These are phyloP conservation scores for Bothriochloa decipiens DNA, from an alignment of 176 grass and related monocot genomes.

Conservation along the genomic window DNA sequence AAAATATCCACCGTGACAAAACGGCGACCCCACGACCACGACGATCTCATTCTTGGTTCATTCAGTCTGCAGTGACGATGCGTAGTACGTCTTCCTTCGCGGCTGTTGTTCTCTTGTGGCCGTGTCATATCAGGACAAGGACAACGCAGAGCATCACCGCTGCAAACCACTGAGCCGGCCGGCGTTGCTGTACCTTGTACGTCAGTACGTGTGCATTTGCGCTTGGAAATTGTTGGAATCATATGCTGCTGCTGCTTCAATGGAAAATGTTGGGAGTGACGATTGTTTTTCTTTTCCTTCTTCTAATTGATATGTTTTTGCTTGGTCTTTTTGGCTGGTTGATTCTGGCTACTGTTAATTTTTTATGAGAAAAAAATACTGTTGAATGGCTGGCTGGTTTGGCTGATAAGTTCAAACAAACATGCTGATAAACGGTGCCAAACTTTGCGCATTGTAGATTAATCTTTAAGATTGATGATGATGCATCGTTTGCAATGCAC, in stretches of 20 bases:
- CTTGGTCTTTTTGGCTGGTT: no score
- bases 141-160: neutral
- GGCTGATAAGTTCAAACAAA: no score
- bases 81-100: neutral
- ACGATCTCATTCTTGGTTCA: neutral
- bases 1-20: conserved; percentile 26
- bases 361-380: no score
- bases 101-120: neutral
- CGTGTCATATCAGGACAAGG: neutral
- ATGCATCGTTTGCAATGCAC: neutral
- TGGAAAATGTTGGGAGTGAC: neutral
- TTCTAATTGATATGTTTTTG: no score
- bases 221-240: neutral
- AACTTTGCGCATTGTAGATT: neutral
- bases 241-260: neutral
- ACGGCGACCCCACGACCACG: neutral
- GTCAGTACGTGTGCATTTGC: neutral
- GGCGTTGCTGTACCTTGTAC: no score
- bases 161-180: neutral
- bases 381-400: no score
- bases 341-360: no score
- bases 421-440: no score
- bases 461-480: neutral
- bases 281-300: neutral
- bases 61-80: neutral